Evolutionary conservation across 495 filamentous ascomycete species (phyloP), one percentile per base, ranked within the genome.

Genomic region (Hamigera avellanea): DNA sequence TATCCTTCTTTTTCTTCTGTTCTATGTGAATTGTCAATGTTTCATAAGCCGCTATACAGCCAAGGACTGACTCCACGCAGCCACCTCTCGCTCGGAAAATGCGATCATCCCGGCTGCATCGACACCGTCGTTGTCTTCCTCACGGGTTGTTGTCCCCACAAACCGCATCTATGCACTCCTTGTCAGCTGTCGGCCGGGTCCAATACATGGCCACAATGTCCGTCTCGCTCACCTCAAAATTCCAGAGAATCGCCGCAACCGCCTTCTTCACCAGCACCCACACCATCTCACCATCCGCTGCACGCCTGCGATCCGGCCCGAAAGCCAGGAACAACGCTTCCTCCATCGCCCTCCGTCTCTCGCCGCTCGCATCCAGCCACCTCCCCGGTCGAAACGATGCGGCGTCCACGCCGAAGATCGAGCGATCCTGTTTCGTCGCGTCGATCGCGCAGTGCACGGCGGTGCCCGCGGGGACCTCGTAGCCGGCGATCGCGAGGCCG

Each of bases 351-450:
- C 10, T 13, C 1, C 33, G 31, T 2, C 30, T 36, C 7, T 27
- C 39, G 1, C 1, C 14, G 23, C 36, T 21, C 6, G 33, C 25
- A 21, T 8, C 29, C 6, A 75, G 54, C 72, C 72, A 78, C 23
- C 72, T 47, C 37, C 70, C 72, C 0, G 75, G 73, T 2, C 64
- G 49, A 35, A 70, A 78, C 2, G 41, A 21, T 32, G 64, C 50
- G 2, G 55, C 54, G 38, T 75, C 66, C 10, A 53, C 46, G 1
- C 73, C 74, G 36, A 63, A 78, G 0, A 73, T 41, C 6, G 45
- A 44, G 8, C 44, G 44, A 18, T 61, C 38, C 8, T 56, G 44
- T n/a, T 53, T 42, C 2, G 54, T n/a, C 2, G 40, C 47, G 18
- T 48, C 46, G 0, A 46, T 31, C 31, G 49, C 50, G 33, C 46